Percentiles rank a stretch among this genome's conserved stretches.
These are phyloP conservation scores for Chlamydomonas eustigma DNA, from an alignment of 139 green algal genomes.

Conservation along the genomic window DNA sequence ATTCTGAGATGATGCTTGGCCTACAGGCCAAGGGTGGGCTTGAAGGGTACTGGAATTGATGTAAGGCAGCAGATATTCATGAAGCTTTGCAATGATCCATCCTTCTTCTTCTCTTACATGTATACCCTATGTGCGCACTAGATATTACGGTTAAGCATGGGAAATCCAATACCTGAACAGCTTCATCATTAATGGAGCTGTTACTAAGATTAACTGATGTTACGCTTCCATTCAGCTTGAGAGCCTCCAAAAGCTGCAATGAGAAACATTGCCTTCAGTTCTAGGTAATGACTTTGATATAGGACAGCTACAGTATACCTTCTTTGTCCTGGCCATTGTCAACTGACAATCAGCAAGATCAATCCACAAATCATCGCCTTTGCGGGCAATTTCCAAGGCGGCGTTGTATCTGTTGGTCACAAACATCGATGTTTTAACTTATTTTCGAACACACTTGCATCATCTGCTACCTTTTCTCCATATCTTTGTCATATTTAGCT, in stretches of 20 bases:
- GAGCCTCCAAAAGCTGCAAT: constrained; percentile 46
- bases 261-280: too few species aligned
- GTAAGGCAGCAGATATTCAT: not conserved
- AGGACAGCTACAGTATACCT: too few species aligned
- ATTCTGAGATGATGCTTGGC: not conserved
- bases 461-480: constrained; percentile 14
- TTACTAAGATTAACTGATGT: constrained; percentile 53
- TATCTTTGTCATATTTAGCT: constrained; percentile 25
- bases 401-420: constrained; percentile 22
- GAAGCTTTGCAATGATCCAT: too few species aligned
- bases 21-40: not conserved
- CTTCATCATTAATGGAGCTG: constrained; percentile 59
- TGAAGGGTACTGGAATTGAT: not conserved
- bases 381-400: constrained; percentile 18
- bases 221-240: constrained; percentile 49
- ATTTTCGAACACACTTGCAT: not conserved
- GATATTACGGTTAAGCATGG: too few species aligned
- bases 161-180: constrained; percentile 49
- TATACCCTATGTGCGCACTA: constrained; percentile 11
- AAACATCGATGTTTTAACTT: too few species aligned
- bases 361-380: constrained; percentile 49
- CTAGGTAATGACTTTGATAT: too few species aligned
- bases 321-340: constrained; percentile 39
- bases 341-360: constrained; percentile 36
- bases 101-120: too few species aligned